These are phyloP conservation scores for Chaetomium globosum DNA, from an alignment of 2,329 filamentous ascomycete species.

Conservation along the genomic window DNA sequence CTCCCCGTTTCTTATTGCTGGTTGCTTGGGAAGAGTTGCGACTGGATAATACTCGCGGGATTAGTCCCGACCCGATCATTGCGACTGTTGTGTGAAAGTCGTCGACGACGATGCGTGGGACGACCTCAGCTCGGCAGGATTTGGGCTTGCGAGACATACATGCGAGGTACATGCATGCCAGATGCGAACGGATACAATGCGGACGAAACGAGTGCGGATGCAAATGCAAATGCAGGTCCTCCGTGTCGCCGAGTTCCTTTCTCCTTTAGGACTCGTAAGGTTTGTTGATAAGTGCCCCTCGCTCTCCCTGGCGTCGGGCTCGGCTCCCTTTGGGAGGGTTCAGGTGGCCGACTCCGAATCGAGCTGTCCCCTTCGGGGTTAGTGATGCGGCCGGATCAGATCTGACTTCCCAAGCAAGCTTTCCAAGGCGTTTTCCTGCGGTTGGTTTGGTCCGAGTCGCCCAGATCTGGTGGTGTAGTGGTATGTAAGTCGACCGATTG, in stretches of 20 bases:
- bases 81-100: background rate
- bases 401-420: background rate
- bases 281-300: background rate
- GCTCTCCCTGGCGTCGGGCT: conserved; percentile 11
- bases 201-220: background rate
- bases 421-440: background rate
- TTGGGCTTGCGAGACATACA: conserved; percentile 6
- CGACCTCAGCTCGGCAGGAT: conserved; percentile 21
- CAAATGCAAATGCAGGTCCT: conserved; percentile 2
- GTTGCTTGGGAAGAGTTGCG: background rate
- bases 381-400: background rate
- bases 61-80: conserved; percentile 4
- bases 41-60: conserved; percentile 6
- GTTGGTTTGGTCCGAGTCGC: background rate
- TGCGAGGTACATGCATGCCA: background rate
- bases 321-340: background rate
- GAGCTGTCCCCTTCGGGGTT: background rate
- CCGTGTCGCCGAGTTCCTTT: background rate
- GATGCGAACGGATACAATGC: conserved; percentile 1
- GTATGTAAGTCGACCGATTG: conserved; percentile 18
- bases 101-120: background rate
- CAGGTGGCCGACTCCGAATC: conserved; percentile 9
- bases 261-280: background rate
- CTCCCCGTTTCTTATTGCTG: conserved; percentile 4
- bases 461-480: background rate